Base-by-base conservation (phyloP, 75 land plant species). In the Selaginella tamariscina region DNA sequence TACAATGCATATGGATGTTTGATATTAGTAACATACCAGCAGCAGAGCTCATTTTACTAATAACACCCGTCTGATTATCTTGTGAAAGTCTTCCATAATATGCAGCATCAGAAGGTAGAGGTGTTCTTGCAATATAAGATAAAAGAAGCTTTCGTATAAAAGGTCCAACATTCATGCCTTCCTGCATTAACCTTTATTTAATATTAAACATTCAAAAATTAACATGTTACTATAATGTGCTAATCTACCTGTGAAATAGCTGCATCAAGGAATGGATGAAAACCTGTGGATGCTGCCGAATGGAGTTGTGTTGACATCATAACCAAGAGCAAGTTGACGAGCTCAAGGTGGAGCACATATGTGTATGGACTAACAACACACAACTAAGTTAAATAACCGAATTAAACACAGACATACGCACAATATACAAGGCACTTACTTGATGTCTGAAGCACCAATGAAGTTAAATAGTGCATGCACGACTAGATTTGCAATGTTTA, bases 221-320 rank as follows among this genome's bases (percentile, higher is more conserved):
- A 59, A 59, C 21, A 59, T 59, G 62, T 23, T 27, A 59, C 54
- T 20, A 49, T 11, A 49, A 11, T n/a, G n/a, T n/a, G n/a, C 20
- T 24, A 26, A 29, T 26, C 30, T 64, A 85, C 93, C 86, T 88
- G 89, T 60, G 31, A 30, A 90, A 89, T 87, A 39, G 88, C 91
- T 31, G 82, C 88, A 78, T 89, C 91, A 71, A 85, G 79, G 60
- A 89, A 87, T 9, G 92, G 88, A 64, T 89, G 85, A 56, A 74
- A 79, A 33, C 87, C 84, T 24, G 83, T 82, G 31, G 87, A 76
- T 56, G 84, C 80, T 26, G 82, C 83, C 70, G 87, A 77, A 70
- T 72, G 71, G 55, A 89, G 91, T 65, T 87, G 91, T 70, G 88
- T 89, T 64, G 95, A 89, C 83, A 87, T 77, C 63, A 84, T 79